Evolutionary conservation across 1,284 basidiomycete species (phyloP), one percentile per base, ranked within the genome.

Genomic region (Cryptococcus jaspeensis): DNA sequence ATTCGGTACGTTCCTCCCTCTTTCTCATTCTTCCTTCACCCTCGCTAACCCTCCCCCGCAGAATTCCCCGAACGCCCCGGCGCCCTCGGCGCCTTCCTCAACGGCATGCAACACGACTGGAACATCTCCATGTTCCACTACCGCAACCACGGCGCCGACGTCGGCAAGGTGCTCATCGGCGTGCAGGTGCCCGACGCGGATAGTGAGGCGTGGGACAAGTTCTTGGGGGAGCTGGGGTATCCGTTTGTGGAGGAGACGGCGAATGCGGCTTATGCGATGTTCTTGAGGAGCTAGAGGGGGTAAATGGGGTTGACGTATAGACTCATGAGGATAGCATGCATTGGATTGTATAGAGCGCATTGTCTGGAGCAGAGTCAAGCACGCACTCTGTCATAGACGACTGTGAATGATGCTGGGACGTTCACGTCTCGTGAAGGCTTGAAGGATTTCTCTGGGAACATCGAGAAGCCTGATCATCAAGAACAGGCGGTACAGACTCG

Each of bases 61-160:
- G 94, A 95, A 72, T 99, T 99, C 75, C 96, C 96, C 2, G 96
- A 99, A 76, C 82, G 95, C 54, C 95, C 93, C 5, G 89, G 88
- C 3, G 95, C 95, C 1, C 80, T 99, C 56, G 84, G 89, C 46
- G 90, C 89, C 66, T 99, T 99, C 81, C 80, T 97, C 62, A 79
- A 86, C 20, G 88, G 88, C 3, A 76, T 99, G 52, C 87, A 88
- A 50, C 81, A 84, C 32, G 87, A 86, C 15, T 98, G 94, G 92
- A 98, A 96, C 77, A 91, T 99, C 52, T 89, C 91, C 1, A 77
- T 99, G 60, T 99, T 98, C 81, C 96, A 99, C 76, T 99, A 99
- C 78, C 84, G 95, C 57, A 97, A 97, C 75, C 94, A 99, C 66
- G 95, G 95, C 35, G 92, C 88, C 68, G 93, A 97, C 72, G 81